A percentile compares a stretch with the other conserved stretches of the same genome.
Conservation (phyloP, 2,329 filamentous ascomycete species). For the Colletotrichum lentis region DNA sequence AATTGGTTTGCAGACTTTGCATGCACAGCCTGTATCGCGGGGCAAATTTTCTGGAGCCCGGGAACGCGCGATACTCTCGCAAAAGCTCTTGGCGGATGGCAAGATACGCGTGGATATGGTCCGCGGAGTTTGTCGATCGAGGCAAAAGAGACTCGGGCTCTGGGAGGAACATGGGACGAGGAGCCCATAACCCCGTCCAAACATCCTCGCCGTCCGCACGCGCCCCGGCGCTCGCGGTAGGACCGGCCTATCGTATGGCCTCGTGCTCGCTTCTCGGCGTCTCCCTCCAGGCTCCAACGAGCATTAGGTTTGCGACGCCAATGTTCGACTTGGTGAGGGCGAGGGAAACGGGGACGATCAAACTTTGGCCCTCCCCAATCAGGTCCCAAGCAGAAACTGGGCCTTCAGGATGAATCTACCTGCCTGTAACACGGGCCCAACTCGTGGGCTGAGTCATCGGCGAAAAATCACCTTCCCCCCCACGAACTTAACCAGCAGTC, state of each 20-base stretch:
- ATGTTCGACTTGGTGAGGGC: not conserved
- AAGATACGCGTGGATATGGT: constrained; percentile 20
- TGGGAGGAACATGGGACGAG: constrained; percentile 16
- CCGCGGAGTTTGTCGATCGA: constrained; percentile 9
- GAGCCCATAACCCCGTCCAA: constrained; percentile 1
- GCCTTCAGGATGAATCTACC: constrained; percentile 30
- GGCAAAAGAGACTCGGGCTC: not conserved
- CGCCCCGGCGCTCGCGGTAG: not conserved
- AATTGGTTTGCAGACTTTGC: constrained; percentile 23
- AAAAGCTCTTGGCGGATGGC: constrained; percentile 14
- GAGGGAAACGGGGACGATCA: constrained; percentile 1
- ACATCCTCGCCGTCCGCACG: constrained; percentile 1
- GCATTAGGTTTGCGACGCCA: not conserved
- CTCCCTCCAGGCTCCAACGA: not conserved
- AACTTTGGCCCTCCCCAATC: constrained; percentile 21
- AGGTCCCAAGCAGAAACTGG: constrained; percentile 20
- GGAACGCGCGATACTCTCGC: constrained; percentile 18
- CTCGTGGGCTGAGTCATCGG: no score
- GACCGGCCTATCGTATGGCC: not conserved
- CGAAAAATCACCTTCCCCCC: no score
- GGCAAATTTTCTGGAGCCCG: constrained; percentile 25
- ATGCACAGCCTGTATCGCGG: constrained; percentile 36
- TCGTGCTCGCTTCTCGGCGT: not conserved
- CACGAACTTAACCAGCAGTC: no score
- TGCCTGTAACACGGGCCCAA: no score